These are phyloP conservation scores for Globisporangium cylindrosporum DNA, from an alignment of 352 stramenopile species.

Conservation along the genomic window DNA sequence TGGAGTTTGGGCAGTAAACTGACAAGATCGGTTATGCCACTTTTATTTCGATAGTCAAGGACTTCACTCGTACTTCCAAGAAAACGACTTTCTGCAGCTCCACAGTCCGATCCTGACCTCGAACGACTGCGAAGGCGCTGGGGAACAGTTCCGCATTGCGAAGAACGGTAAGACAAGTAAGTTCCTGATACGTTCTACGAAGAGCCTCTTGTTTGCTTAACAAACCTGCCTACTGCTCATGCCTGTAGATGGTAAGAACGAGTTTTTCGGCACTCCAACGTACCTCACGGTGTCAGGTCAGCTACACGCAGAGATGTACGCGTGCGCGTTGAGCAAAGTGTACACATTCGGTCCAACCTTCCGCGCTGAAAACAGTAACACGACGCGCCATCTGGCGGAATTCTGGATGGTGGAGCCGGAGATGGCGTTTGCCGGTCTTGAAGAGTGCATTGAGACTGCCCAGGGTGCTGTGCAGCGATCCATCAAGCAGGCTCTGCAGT, in stretches of 20 bases:
- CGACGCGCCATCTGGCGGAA: conserved; percentile 94
- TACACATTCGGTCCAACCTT: conserved; percentile 99
- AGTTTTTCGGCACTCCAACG: conserved; percentile 94
- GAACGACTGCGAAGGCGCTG: conserved; percentile 97
- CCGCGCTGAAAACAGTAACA: conserved; percentile 98
- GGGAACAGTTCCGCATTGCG: conserved; percentile 96
- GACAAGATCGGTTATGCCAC: neutral
- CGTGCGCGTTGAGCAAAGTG: conserved; percentile 95
- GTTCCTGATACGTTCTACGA: neutral
- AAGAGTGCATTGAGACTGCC: conserved; percentile 93
- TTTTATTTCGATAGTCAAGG: conserved; percentile 38
- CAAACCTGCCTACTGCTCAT: neutral
- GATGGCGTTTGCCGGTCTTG: conserved; percentile 78
- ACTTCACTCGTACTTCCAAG: conserved; percentile 72
- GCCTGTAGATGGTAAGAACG: conserved; percentile 75
- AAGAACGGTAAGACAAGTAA: conserved; percentile 47
- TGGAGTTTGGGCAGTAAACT: neutral
- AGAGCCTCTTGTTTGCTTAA: conserved; percentile 1
- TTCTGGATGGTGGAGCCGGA: conserved; percentile 99
- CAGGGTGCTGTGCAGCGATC: conserved; percentile 91
- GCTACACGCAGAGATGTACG: conserved; percentile 96
- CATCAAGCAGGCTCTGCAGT: conserved; percentile 76
- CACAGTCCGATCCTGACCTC: conserved; percentile 96
- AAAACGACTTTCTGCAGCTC: conserved; percentile 73
- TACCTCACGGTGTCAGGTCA: conserved; percentile 91